phyloP scores from a whole-genome alignment of 2,329 filamentous ascomycete genomes.

The Xylariales sp. region DNA sequence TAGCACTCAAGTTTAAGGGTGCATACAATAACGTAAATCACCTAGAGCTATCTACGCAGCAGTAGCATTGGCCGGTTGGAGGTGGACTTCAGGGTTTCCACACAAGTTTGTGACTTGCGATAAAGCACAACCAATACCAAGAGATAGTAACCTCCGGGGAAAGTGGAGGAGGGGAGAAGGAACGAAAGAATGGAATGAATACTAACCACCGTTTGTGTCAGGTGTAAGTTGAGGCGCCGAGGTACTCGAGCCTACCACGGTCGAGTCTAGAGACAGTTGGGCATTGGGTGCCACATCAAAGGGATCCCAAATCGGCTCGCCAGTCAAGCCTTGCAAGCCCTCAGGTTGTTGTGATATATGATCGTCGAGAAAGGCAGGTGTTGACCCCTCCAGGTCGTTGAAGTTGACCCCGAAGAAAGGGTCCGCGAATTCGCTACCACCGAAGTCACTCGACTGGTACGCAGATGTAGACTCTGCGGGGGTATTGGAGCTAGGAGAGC shows the following conservation, averaged over 20 bases:
- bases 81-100: too few relatives aligned
- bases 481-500: slow-evolving; percentile 39
- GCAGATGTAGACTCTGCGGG: slow-evolving; percentile 46
- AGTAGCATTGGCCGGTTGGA: too few relatives aligned
- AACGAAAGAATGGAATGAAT: neutral
- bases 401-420: slow-evolving; percentile 49
- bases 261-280: slow-evolving; percentile 19
- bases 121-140: too few relatives aligned
- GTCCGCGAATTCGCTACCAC: slow-evolving; percentile 42
- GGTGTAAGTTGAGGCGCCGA: slow-evolving; percentile 41
- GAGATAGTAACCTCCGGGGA: too few relatives aligned
- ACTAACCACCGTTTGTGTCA: slow-evolving; percentile 33
- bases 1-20: too few relatives aligned
- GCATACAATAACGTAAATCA: too few relatives aligned
- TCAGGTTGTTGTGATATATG: slow-evolving; percentile 7
- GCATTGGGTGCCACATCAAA: slow-evolving; percentile 6
- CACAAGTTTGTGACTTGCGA: too few relatives aligned
- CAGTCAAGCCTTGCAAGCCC: neutral
- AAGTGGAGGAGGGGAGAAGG: neutral
- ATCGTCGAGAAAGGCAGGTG: slow-evolving; percentile 41
- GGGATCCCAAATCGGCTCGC: neutral
- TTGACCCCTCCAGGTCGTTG: slow-evolving; percentile 32
- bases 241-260: slow-evolving; percentile 23
- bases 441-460: slow-evolving; percentile 45
- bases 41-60: too few relatives aligned